Evolutionary conservation across 2,329 filamentous ascomycete species (phyloP), one percentile per base, ranked within the genome.

Genomic region (Cordyceps militaris): DNA sequence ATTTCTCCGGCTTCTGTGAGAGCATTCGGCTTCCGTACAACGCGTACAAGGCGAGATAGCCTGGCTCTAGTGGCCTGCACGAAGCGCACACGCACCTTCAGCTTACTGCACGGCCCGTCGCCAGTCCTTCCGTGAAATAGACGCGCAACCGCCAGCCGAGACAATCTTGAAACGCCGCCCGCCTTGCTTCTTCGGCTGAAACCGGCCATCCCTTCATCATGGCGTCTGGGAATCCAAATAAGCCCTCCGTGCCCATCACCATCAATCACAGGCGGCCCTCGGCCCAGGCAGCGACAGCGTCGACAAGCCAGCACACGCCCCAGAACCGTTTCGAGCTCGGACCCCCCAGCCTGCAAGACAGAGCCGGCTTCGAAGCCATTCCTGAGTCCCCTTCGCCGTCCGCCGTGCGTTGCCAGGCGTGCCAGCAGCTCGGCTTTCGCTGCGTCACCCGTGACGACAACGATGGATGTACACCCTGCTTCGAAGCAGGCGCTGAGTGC

Each of bases 391-490:
- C 53, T 66, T 70, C 66, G 75, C 70, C 70, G 73, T 70, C 69
- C 59, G 66, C 73, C 59, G 74, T 80, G 57, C 82, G 85, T 40
- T 91, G 88, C 72, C 87, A 91, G 74, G 83, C 87, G 60, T 94
- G 90, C 71, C 80, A 86, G 62, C 80, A 82, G 71, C 83, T 87
- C 63, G 88, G 89, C 70, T 84, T 83, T 66, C 86, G 86, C 73
- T 94, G 90, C 74, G 85, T 91, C 61, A 82, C 89, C 69, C 75
- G 74, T 63, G 86, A 91, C 68, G 88, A 93, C 69, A 87, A 87
- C 63, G 84, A 88, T 65, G 77, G 80, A 63, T 94, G 90, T 72
- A 48, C 36, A 5, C 30, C 54, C 11, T 60, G 58, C 44, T 13
- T 54, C 36, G 53, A 50, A 3, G 54, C 47, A 4, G 54, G 58